Percentiles rank a stretch among this genome's conserved stretches.
phyloP scores from a whole-genome alignment of 768 basidiomycete species.

The Amanita inopinata region DNA sequence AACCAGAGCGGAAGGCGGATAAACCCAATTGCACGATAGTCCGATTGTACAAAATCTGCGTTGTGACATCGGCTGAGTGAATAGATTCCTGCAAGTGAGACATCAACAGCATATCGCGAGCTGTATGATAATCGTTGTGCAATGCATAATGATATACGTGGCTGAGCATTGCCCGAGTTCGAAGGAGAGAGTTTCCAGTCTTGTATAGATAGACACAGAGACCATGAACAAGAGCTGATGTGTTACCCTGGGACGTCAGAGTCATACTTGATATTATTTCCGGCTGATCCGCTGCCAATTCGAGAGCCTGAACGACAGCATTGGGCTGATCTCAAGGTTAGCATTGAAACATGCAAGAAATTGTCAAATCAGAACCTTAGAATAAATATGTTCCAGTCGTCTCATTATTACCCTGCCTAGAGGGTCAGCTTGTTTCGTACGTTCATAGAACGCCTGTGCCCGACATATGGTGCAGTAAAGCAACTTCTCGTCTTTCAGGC shows the following conservation, averaged over 20 bases:
- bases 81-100: slow-evolving; percentile 97
- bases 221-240: slow-evolving; percentile 75
- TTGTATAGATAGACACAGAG: slow-evolving; percentile 92
- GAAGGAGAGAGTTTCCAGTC: slow-evolving; percentile 80
- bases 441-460: slow-evolving; percentile 87
- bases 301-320: slow-evolving; percentile 83
- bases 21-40: slow-evolving; percentile 95
- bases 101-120: slow-evolving; percentile 98
- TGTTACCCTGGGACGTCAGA: slow-evolving; percentile 41
- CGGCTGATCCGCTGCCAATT: slow-evolving; percentile 51
- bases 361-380: slow-evolving; percentile 52
- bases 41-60: slow-evolving; percentile 97
- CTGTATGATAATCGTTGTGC: slow-evolving; percentile 93
- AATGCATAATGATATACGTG: slow-evolving; percentile 97
- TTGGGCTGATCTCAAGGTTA: slow-evolving; percentile 56
- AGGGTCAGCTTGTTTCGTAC: slow-evolving; percentile 64
- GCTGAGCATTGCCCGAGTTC: slow-evolving; percentile 94
- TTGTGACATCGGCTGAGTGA: slow-evolving; percentile 91
- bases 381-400: slow-evolving; percentile 95
- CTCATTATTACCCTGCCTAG: slow-evolving; percentile 88
- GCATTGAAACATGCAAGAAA: slow-evolving; percentile 4
- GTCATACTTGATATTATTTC: slow-evolving; percentile 56
- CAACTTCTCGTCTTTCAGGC: slow-evolving; percentile 91
- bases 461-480: slow-evolving; percentile 91
- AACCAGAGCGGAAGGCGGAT: slow-evolving; percentile 90